These are phyloP conservation scores for Solanum peruvianum DNA, from an alignment of 257 asterid species.

Conservation along the genomic window DNA sequence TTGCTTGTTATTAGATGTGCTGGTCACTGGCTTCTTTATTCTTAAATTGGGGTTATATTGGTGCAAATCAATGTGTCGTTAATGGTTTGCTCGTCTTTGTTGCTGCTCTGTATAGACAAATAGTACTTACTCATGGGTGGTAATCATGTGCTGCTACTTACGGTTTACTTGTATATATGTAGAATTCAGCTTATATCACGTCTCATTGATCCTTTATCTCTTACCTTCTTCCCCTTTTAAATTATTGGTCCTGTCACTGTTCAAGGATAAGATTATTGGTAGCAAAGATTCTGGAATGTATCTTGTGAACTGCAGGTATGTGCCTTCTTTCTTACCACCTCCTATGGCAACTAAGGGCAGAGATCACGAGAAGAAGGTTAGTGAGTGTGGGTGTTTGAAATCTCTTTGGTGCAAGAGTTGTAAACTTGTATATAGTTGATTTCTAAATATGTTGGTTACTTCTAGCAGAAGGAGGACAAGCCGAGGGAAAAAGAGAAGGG, in stretches of 20 bases:
- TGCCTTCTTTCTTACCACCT: constrained; percentile 91
- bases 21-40: neutral
- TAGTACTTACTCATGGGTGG: neutral
- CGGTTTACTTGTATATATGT: neutral
- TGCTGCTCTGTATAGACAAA: neutral
- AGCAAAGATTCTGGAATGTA: constrained; percentile 39
- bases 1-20: neutral
- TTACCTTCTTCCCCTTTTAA: neutral
- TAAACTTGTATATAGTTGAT: neutral
- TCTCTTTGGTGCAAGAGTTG: neutral
- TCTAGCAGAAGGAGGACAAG: constrained; percentile 56
- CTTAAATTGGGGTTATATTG: neutral
- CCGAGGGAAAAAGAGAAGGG: constrained; percentile 79
- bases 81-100: neutral
- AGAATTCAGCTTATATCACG: neutral
- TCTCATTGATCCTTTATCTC: neutral
- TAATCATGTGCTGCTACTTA: neutral
- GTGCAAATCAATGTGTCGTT: neutral
- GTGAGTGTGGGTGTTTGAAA: constrained; percentile 1
- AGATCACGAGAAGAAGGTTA: constrained; percentile 65
- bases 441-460: constrained; percentile 3
- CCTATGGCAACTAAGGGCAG: constrained; percentile 78
- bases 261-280: constrained; percentile 13
- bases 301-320: constrained; percentile 77
- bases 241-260: neutral